Percentiles rank a stretch among this genome's conserved stretches.
Conservation (phyloP, 129 eudicot genomes). For the carrot (Daucus carota) region DH1_v3.0 NC_030386.2:16795001-16795500, state of each 20-base stretch:
- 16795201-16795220: background rate
- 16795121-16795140: background rate
- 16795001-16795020: slow-evolving; percentile 26
- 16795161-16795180: background rate
- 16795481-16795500: too few relatives aligned
- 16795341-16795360: background rate
- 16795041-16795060: background rate
- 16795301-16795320: background rate
- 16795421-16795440: too few relatives aligned
- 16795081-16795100: background rate
- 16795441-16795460: too few relatives aligned
- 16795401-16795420: too few relatives aligned
- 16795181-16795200: background rate
- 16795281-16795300: background rate
- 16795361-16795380: background rate
- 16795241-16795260: background rate
- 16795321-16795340: background rate
- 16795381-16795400: too few relatives aligned
- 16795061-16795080: background rate
- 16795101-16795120: background rate
- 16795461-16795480: background rate
- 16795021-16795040: background rate
- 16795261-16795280: background rate
- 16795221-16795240: background rate
- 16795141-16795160: background rate